Conservation (phyloP, 2,329 filamentous ascomycete genomes). For the Trichoderma arundinaceum region DNA sequence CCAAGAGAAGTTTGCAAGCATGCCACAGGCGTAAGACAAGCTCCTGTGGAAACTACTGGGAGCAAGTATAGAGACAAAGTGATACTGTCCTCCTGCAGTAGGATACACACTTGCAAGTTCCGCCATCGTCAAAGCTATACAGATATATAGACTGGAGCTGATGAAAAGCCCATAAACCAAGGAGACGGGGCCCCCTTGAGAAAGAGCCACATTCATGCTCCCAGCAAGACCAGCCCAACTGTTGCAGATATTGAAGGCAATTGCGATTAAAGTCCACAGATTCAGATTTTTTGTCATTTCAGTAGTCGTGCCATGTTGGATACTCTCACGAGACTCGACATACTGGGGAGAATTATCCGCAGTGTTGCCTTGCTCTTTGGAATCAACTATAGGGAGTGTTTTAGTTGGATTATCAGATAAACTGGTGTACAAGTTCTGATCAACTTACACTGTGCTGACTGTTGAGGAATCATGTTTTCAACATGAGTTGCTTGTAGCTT, state of each 20-base stretch:
- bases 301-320: too few species aligned
- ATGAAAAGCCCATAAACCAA: slow-evolving; percentile 39
- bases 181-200: slow-evolving; percentile 10
- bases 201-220: slow-evolving; percentile 35
- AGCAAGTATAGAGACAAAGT: slow-evolving; percentile 43
- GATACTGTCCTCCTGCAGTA: slow-evolving; percentile 48
- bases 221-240: slow-evolving; percentile 38
- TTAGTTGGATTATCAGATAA: too few species aligned
- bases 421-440: too few species aligned
- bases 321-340: too few species aligned
- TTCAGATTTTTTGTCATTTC: slow-evolving; percentile 9
- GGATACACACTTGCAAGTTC: slow-evolving; percentile 46
- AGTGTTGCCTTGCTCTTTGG: too few species aligned
- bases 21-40: slow-evolving; percentile 24
- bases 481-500: too few species aligned
- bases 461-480: too few species aligned
- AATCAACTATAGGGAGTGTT: too few species aligned
- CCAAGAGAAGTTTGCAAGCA: neutral
- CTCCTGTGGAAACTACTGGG: slow-evolving; percentile 34
- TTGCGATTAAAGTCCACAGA: neutral
- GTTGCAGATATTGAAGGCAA: slow-evolving; percentile 35
- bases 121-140: slow-evolving; percentile 41
- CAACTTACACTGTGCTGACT: too few species aligned
- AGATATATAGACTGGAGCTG: slow-evolving; percentile 9
- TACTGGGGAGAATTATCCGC: too few species aligned